These are phyloP conservation scores for Scytalidium lignicola DNA, from an alignment of 2,329 filamentous ascomycete species.

Conservation along the genomic window DNA sequence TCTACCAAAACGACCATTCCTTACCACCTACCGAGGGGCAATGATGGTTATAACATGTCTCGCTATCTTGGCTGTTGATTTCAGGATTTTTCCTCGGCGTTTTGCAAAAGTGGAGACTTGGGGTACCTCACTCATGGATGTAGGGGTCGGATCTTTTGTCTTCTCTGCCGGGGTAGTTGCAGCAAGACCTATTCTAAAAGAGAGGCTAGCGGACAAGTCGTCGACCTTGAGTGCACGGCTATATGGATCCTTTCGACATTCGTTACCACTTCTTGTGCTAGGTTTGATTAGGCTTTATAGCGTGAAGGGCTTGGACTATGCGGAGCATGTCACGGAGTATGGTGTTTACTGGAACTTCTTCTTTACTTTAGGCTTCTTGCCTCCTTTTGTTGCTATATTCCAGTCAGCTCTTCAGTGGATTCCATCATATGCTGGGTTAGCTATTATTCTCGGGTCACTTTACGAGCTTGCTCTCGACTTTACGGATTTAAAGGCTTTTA, in stretches of 20 bases:
- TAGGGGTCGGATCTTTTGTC: conserved; percentile 96
- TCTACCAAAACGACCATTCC: conserved; percentile 81
- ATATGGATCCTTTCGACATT: conserved; percentile 66
- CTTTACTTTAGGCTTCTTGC: conserved; percentile 85
- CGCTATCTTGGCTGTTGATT: conserved; percentile 95
- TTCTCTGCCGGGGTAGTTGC: conserved; percentile 92
- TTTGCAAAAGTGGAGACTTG: conserved; percentile 99
- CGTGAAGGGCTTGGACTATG: conserved; percentile 93
- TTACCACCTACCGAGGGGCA: conserved; percentile 83
- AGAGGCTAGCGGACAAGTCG: conserved; percentile 47
- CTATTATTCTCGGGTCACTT: conserved; percentile 58
- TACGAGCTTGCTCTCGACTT: conserved; percentile 76
- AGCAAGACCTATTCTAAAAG: conserved; percentile 72
- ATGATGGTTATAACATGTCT: conserved; percentile 91
- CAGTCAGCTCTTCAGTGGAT: conserved; percentile 66
- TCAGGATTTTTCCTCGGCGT: conserved; percentile 83
- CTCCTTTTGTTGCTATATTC: conserved; percentile 81
- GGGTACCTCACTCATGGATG: conserved; percentile 98
- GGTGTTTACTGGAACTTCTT: conserved; percentile 99
- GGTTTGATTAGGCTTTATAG: conserved; percentile 78
- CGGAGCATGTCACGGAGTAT: conserved; percentile 95
- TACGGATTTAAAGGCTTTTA: conserved; percentile 74
- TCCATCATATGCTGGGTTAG: conserved; percentile 72
- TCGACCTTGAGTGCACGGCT: conserved; percentile 54
- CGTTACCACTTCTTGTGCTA: conserved; percentile 73